Evolutionary conservation across 148 eudicot species (phyloP), one percentile per base, ranked within the genome.

Genomic region (Camellia granthamiana): DNA sequence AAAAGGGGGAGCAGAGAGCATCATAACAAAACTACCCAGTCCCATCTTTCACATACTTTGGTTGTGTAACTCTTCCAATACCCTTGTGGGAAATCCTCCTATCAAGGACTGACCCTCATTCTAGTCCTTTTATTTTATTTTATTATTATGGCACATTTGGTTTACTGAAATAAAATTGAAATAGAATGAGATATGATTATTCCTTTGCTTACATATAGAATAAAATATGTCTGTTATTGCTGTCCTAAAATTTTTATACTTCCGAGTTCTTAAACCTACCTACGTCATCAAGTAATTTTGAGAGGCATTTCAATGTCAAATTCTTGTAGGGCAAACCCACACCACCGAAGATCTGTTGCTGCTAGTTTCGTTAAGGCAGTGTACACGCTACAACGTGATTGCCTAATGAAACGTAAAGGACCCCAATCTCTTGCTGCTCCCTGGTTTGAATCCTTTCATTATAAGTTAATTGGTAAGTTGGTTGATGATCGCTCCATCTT

Each of bases 281-380:
- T 55, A 58, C 41, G 60, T n/a, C 60, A 5, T 19, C 46, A 49
- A 13, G 8, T 15, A 23, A 42, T 67, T 60, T 42, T 0, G n/a
- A 46, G 12, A 61, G 30, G 18, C 38, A 13, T 65, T 62, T 69
- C 9, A 23, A 65, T 6, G 23, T 10, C 7, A 60, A 3, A 1
- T 15, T 77, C 54, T 72, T 79, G 51, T 74, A 94, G 98, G 98
- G 75, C 69, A 38, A 80, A 82, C n/a, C 61, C 85, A 3, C 65
- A 81, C 23, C 89, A 90, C 66, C 78, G 94, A 63, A 87, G 85
- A 77, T 87, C 92, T 0, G 71, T 91, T 43, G 97, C 94, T 51
- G 94, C 97, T 4, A 85, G 98, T 79, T 81, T 95, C 74, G 92
- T 95, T 12, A 92, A 93, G 81, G 98, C 93, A 14, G 96, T 90